These are phyloP conservation scores for Aspergillus bertholletiae DNA, from an alignment of 495 filamentous ascomycete genomes.

Conservation along the genomic window DNA sequence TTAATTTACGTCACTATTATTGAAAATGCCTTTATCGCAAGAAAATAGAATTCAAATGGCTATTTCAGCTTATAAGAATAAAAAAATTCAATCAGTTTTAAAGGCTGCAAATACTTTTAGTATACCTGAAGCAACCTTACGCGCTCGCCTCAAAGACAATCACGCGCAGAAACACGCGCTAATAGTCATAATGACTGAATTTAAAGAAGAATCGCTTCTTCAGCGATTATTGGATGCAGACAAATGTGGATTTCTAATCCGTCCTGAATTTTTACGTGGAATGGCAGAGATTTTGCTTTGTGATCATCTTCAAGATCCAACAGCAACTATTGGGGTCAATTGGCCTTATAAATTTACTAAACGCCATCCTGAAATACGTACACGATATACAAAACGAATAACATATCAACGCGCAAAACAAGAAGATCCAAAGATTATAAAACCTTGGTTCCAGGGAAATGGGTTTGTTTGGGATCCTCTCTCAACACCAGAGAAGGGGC, in stretches of 20 bases:
- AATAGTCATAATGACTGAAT: not conserved
- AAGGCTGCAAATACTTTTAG: not conserved
- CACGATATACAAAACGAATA: no score
- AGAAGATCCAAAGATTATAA: no score
- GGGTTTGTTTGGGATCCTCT: slow-evolving; percentile 42
- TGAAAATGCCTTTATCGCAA: not conserved
- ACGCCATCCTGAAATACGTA: not conserved
- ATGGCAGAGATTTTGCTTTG: not conserved
- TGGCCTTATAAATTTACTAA: not conserved
- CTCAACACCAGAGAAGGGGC: slow-evolving; percentile 32
- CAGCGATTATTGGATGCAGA: not conserved
- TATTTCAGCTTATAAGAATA: not conserved
- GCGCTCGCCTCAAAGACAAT: not conserved
- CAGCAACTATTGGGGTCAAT: not conserved
- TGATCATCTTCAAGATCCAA: not conserved
- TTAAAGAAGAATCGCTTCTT: not conserved
- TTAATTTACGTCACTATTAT: not conserved
- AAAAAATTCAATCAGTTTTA: not conserved
- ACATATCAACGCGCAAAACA: no score
- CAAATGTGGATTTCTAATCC: not conserved
- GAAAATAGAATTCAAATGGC: no score
- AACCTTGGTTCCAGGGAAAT: no score
- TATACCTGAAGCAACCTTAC: not conserved
- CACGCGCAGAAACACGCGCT: no score
- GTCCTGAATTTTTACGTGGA: no score